A percentile compares a stretch with the other conserved stretches of the same genome.
Conservation (phyloP, 768 basidiomycete species). For the Suillus hirtellus region DNA sequence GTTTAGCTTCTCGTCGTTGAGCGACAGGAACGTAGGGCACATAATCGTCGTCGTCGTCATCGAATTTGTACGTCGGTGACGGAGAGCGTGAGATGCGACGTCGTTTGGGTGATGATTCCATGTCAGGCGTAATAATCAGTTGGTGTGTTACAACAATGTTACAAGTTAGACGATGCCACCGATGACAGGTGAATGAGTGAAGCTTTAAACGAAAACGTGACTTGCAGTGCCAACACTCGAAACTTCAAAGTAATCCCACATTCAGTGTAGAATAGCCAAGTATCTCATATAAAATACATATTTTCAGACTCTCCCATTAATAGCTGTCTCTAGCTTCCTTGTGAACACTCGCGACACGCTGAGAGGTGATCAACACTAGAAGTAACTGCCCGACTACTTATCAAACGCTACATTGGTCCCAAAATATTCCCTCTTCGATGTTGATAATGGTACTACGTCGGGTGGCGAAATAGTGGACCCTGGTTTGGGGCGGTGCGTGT, state of each 20-base stretch:
- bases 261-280: neutral
- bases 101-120: conserved; percentile 43
- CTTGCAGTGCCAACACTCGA: neutral
- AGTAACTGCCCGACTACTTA: neutral
- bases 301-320: neutral
- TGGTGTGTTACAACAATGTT: too few species aligned
- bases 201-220: neutral
- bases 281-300: neutral
- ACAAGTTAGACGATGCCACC: too few species aligned
- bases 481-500: conserved; percentile 80
- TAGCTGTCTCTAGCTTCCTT: neutral
- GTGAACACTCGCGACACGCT: neutral
- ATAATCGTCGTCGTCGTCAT: conserved; percentile 69
- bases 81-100: conserved; percentile 56
- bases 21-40: conserved; percentile 87
- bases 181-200: too few species aligned
- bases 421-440: conserved; percentile 39
- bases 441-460: conserved; percentile 20
- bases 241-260: neutral
- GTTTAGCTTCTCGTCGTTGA: conserved; percentile 78
- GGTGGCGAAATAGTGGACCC: conserved; percentile 18
- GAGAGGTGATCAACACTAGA: neutral
- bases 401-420: neutral
- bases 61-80: conserved; percentile 56
- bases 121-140: neutral